Base-by-base conservation (phyloP, 164 flowering plant species). In the Vitis riparia region DNA sequence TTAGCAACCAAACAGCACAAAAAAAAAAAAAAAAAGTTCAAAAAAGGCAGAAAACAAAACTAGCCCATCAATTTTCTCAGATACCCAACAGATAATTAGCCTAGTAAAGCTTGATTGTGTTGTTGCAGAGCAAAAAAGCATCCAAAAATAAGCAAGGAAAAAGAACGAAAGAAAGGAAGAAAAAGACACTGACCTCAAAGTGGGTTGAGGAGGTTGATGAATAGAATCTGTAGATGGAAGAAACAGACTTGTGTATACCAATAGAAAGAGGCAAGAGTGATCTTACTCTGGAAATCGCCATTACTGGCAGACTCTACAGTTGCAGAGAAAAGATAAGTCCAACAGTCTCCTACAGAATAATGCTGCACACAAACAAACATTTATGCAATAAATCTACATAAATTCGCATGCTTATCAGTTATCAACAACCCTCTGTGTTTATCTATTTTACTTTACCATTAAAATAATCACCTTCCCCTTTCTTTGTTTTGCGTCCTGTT, bases 281-380 rank as follows among this genome's bases (percentile, higher is more conserved):
- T 60, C 72, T 71, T 23, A 27, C 63, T 65, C 76, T 81, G 73
- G 14, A 47, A n/a, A 71, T 77, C 58, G 80, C 81, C 85, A 79
- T 81, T 55, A 68, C 13, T 53, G 44, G 2, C 17, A 47, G 44
- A 37, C 27, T 23, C 27, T 23, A 23, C 27, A 23, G 44, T 37
- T 37, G 44, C 44, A 37, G 44, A 37, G 44, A 37, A 37, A 37
- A 37, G 44, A 3, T 37, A 3, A 37, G 7, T 37, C 27, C 27
- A 23, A 1, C 2, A 23, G 27, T 23, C 27, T 23, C 27, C 27
- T 23, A 23, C 27, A 23, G 27, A 37, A 37, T 3, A 37, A 6
- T 5, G 44, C 44, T 37, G 44, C 44, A 37, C 0, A 3, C 44
- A 37, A 6, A 37, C 44, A 37, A 37, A 37, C 44, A 37, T 37